These are phyloP conservation scores for Penicillium argentinense DNA, from an alignment of 495 filamentous ascomycete genomes.

Conservation along the genomic window DNA sequence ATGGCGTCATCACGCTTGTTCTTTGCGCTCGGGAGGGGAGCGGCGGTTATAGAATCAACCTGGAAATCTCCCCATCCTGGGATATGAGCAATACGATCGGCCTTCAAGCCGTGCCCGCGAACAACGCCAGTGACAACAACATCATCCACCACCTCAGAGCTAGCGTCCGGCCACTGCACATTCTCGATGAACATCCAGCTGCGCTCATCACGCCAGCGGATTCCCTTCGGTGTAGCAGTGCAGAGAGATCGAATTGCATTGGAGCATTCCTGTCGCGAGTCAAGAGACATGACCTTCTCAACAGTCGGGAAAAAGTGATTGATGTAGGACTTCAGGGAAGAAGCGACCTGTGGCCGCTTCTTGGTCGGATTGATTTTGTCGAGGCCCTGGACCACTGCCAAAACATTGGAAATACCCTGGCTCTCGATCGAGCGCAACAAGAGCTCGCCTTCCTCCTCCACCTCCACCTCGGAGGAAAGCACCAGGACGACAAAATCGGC, in stretches of 20 bases:
- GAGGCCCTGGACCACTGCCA: conserved; percentile 76
- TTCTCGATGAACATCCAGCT: conserved; percentile 93
- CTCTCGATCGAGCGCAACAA: conserved; percentile 83
- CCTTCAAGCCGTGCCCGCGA: conserved; percentile 81
- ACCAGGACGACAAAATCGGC: conserved; percentile 89
- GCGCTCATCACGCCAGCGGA: conserved; percentile 88
- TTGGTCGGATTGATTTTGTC: conserved; percentile 77
- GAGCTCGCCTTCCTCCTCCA: conserved; percentile 77
- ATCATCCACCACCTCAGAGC: conserved; percentile 44
- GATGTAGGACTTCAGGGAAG: conserved; percentile 85
- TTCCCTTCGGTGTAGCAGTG: conserved; percentile 84
- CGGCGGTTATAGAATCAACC: conserved; percentile 80
- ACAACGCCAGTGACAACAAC: conserved; percentile 84
- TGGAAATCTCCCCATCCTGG: conserved; percentile 96
- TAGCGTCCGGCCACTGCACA: conserved; percentile 63
- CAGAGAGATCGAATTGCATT: conserved; percentile 89
- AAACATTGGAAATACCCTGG: conserved; percentile 86
- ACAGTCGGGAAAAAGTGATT: conserved; percentile 88
- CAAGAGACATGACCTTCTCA: conserved; percentile 83
- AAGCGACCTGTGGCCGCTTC: conserved; percentile 67
- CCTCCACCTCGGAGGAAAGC: conserved; percentile 76
- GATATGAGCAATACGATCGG: conserved; percentile 84
- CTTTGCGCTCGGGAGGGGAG: conserved; percentile 54
- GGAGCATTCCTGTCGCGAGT: conserved; percentile 81
- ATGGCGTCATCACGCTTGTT: conserved; percentile 66